Evolutionary conservation across 1,139 yeast genomes (phyloP).

Genomic region (Saccharomyces hybrid): DNA sequence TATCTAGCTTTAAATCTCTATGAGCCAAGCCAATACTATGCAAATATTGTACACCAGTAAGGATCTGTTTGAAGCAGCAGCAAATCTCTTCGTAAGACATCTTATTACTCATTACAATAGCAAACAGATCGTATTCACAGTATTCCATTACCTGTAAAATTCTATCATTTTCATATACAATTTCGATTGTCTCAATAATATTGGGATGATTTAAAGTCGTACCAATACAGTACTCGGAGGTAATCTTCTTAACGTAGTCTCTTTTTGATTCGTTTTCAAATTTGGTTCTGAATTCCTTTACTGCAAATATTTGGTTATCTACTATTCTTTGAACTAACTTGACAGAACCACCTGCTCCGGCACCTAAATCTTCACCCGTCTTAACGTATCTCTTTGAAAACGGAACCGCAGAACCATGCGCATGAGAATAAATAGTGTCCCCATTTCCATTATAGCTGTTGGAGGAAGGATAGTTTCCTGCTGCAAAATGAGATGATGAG

Average conservation of each 20-base stretch:
- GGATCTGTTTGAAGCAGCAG: conserved; percentile 83
- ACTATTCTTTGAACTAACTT: conserved; percentile 59
- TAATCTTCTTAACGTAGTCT: conserved; percentile 87
- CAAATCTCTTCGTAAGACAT: conserved; percentile 81
- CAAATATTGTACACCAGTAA: conserved; percentile 73
- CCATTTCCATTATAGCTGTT: conserved; percentile 24
- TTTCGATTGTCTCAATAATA: conserved; percentile 84
- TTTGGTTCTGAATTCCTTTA: conserved; percentile 79
- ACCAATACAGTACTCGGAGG: conserved; percentile 94
- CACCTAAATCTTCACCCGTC: conserved; percentile 81
- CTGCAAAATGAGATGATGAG: conserved; percentile 12
- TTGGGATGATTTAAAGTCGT: conserved; percentile 85
- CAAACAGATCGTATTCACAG: conserved; percentile 87
- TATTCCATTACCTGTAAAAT: conserved; percentile 92
- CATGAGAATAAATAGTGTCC: conserved; percentile 26
- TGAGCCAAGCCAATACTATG: conserved; percentile 88
- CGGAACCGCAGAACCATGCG: conserved; percentile 35
- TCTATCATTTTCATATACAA: conserved; percentile 80
- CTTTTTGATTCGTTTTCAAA: conserved; percentile 69
- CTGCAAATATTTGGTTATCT: conserved; percentile 77
- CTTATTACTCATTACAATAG: conserved; percentile 90
- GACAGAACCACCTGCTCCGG: conserved; percentile 95
- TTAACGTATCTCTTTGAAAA: conserved; percentile 72
- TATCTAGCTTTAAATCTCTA: conserved; percentile 85
- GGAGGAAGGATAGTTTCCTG: conserved; percentile 16